Percentiles rank a stretch among this genome's conserved stretches.
Evolutionary conservation across 2,329 filamentous ascomycete species (phyloP).

Genomic region (Sporothrix inflata): DNA sequence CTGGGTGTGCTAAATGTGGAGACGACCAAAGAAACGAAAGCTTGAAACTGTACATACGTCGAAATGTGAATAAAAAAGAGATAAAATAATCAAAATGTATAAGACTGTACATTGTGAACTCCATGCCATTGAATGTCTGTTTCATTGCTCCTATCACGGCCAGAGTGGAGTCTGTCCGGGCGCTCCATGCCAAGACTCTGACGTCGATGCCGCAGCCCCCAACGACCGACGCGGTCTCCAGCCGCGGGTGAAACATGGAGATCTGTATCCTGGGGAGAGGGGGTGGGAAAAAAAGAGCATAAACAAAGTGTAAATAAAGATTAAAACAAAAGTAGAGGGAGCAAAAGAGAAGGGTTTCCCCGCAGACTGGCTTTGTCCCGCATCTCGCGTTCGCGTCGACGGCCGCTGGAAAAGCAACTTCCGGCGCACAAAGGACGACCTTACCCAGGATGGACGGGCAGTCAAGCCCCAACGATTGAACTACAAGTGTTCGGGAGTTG

Average conservation of each 20-base stretch:
- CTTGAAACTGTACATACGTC: not conserved
- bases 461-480: not conserved
- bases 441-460: conserved; percentile 10
- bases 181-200: not conserved
- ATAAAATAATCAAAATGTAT: not conserved
- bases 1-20: conserved; percentile 18
- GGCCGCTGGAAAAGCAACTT: conserved; percentile 4
- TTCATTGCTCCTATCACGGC: not conserved
- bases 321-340: not conserved
- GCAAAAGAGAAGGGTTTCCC: not conserved
- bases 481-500: not conserved
- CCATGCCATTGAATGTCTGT: too few relatives aligned
- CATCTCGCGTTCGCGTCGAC: not conserved
- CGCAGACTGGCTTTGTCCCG: not conserved
- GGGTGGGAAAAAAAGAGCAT: not conserved
- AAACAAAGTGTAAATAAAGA: not conserved
- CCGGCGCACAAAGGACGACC: conserved; percentile 18
- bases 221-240: not conserved
- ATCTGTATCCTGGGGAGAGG: not conserved
- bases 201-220: not conserved
- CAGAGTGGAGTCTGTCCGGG: not conserved
- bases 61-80: not conserved
- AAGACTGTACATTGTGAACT: too few relatives aligned
- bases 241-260: conserved; percentile 3
- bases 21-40: not conserved